Base-by-base conservation (phyloP, 495 filamentous ascomycete genomes). In the Parachaetomium inaequale region DNA sequence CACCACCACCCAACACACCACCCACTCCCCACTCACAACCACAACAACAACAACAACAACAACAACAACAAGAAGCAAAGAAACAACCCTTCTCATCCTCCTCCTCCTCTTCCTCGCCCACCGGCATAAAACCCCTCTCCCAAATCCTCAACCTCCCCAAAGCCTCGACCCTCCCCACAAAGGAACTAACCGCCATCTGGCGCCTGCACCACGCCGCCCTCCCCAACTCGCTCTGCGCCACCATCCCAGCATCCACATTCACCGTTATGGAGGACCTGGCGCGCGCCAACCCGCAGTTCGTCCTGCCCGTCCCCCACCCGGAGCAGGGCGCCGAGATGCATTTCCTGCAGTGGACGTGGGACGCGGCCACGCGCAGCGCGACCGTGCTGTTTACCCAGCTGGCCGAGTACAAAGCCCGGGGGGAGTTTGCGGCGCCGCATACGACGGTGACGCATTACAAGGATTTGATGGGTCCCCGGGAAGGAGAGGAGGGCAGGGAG, bases 321-420 rank as follows among this genome's bases (percentile, higher is more conserved):
- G 76, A 70, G 40, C 75, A 80, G 74, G 92, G 77, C 68, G 85
- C 80, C 66, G 94, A 92, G 80, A 92, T 91, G 69, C 94, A 86
- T 75, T 95, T 85, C 73, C 80, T 86, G 70, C 92, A 89, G 74
- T 92, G 84, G 87, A 87, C 87, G 0, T 90, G 87, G 68, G 85
- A 80, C 61, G 74, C 72, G 15, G 84, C 85, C 14, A 81, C 80
- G 6, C 77, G 84, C 32, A 89, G 88, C 3, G 83, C 86, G 0
- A 96, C 92, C 0, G 85, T 98, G 15, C 85, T 98, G 50, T 98
- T 98, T 76, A 98, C 94, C 8, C 85, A 90, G 65, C 80, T 98
- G 26, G 93, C 88, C 5, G 92, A 96, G 69, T 98, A 87, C 78
- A 96, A 96, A 78, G 77, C 93, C 60, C 84, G 92, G 36, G 94